Evolutionary conservation across 169 alveolate species (phyloP).

Genomic region (Plasmodium gaboni): DNA sequence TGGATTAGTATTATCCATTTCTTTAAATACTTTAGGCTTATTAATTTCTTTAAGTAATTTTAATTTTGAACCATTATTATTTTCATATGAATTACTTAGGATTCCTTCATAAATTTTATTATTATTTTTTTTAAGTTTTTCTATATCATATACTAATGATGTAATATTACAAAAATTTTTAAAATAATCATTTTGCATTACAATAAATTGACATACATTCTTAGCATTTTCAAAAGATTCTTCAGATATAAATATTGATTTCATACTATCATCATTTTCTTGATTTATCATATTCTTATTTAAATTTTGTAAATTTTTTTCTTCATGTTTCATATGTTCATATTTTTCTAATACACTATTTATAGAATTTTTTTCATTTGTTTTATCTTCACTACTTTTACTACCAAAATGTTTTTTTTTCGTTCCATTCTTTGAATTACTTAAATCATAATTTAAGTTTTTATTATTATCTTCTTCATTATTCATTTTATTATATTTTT

Average conservation of each 20-base stretch:
- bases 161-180: conserved; percentile 28
- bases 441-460: no score
- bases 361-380: neutral
- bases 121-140: conserved; percentile 28
- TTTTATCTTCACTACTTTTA: neutral
- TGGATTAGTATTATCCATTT: conserved; percentile 40
- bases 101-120: conserved; percentile 26
- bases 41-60: conserved; percentile 30
- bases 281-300: neutral
- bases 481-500: neutral
- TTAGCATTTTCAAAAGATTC: conserved; percentile 42
- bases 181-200: conserved; percentile 17
- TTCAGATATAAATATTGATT: conserved; percentile 13
- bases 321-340: neutral
- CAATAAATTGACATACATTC: conserved; percentile 37
- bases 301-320: neutral
- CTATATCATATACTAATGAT: conserved; percentile 12
- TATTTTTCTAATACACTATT: no score
- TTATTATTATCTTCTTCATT: neutral
- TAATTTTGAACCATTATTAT: conserved; percentile 16
- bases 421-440: no score
- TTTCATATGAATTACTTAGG: conserved; percentile 38
- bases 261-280: conserved; percentile 2
- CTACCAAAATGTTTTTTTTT: no score
- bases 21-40: conserved; percentile 43